Evolutionary conservation across 2,329 filamentous ascomycete genomes (phyloP), one percentile per base, ranked within the genome.

Genomic region (Monosporascus sp.): DNA sequence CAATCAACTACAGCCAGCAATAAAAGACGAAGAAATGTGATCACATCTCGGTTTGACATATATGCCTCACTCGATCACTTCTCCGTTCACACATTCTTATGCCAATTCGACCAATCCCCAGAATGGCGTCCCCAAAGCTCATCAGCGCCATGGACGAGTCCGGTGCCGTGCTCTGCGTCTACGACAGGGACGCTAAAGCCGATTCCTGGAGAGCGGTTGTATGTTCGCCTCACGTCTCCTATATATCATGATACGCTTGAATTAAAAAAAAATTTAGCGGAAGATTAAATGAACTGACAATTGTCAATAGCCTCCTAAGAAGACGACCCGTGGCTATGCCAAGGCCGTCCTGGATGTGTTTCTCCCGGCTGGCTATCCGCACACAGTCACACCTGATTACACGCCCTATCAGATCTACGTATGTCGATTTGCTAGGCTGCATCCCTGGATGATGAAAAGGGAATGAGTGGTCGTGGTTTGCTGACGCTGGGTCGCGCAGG

Each of bases 321-420:
- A 60, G 48, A 61, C 60, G 17, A 52, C 45, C 3, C 58, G 59
- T 48, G 55, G 56, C 54, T 58, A 59, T 46, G 57, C 55, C 57
- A 76, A 75, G 56, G 66, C 68, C 17, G 53, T 76, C 8, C 66
- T 91, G 43, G 85, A 90, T 60, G 82, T 92, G 27, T 96, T 96
- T 66, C 78, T 96, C 1, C 92, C 92, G 0, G 85, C 88, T 1
- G 91, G 91, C n/a, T 97, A 87, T 69, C 92, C 91, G 1, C 83
- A 91, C 60, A 94, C 87, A 48, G 92, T 97, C 31, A 93, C 88
- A 1, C 76, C 83, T 16, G 91, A 97, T 70, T 97, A 97, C 70
- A 76, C 91, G 5, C 79, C 86, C 74, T 95, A 82, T 69, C 86
- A 80, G 63, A 77, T 76, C 47, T 85, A 76, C 64, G 67, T 68